Evolutionary conservation across 2,329 filamentous ascomycete genomes (phyloP).

Genomic region (Davidsoniella australis): DNA sequence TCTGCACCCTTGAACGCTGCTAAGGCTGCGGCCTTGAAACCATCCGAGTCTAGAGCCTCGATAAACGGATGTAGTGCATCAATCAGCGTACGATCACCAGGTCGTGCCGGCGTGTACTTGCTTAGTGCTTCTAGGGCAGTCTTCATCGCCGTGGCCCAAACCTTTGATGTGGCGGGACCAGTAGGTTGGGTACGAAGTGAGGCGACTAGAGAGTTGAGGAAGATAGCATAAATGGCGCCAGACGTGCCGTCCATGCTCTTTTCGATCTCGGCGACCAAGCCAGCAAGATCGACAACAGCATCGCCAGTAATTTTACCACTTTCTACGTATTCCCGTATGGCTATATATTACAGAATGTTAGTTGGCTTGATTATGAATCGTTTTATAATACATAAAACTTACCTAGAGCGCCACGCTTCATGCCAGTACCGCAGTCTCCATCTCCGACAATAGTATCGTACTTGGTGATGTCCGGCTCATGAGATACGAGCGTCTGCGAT

Average conservation of each 20-base stretch:
- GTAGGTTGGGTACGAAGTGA: constrained; percentile 30
- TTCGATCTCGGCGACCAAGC: constrained; percentile 37
- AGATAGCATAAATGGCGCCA: constrained; percentile 56
- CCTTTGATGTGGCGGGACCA: constrained; percentile 23
- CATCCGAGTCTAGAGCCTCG: constrained; percentile 47
- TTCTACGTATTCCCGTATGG: constrained; percentile 33
- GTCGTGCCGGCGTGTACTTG: constrained; percentile 76
- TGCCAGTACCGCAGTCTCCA: constrained; percentile 73
- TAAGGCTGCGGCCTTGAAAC: constrained; percentile 55
- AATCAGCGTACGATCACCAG: constrained; percentile 77
- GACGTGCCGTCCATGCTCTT: constrained; percentile 45
- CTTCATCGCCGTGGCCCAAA: constrained; percentile 49
- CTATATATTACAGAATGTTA: constrained; percentile 20
- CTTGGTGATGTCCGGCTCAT: constrained; percentile 53
- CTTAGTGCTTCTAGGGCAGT: constrained; percentile 53
- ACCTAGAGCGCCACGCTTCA: constrained; percentile 75
- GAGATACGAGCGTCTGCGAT: constrained; percentile 44
- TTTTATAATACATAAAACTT: constrained; percentile 14
- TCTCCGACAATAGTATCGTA: constrained; percentile 77
- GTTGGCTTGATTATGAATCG: neutral
- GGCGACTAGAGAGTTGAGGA: constrained; percentile 68
- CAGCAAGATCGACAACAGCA: constrained; percentile 33
- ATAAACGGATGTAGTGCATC: constrained; percentile 86
- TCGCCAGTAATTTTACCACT: constrained; percentile 31
- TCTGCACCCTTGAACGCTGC: constrained; percentile 63